Conservation (phyloP, 106 monocot genomes). For the Gastrodia elata region DNA sequence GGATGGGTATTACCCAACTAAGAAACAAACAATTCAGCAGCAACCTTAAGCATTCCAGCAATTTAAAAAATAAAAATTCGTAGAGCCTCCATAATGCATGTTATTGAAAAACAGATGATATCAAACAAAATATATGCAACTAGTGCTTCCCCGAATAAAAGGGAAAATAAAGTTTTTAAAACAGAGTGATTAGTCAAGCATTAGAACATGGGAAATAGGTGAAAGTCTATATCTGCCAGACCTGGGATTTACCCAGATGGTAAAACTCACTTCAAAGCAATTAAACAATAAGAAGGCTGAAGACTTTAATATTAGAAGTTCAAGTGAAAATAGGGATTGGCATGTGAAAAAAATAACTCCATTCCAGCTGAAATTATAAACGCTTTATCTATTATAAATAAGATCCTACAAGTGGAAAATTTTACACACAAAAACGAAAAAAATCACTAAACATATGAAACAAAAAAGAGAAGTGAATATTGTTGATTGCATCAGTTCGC, state of each 20-base stretch:
- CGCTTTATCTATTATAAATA: too few relatives aligned
- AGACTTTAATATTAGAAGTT: too few relatives aligned
- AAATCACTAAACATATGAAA: too few relatives aligned
- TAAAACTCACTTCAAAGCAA: background rate
- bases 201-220: background rate
- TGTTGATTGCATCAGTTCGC: background rate
- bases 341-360: too few relatives aligned
- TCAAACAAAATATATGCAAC: background rate
- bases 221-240: background rate
- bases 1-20: too few relatives aligned
- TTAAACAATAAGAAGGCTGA: background rate
- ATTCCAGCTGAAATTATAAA: too few relatives aligned
- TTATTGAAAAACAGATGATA: too few relatives aligned
- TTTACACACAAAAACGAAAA: too few relatives aligned
- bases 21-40: too few relatives aligned
- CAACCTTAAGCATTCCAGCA: background rate
- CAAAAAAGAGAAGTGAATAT: background rate
- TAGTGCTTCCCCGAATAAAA: background rate
- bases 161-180: background rate
- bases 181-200: background rate
- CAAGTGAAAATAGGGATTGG: too few relatives aligned
- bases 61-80: background rate
- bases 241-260: background rate
- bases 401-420: too few relatives aligned
- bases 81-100: background rate